Conservation (phyloP, 106 monocot species). For the Allium cepa region DNA sequence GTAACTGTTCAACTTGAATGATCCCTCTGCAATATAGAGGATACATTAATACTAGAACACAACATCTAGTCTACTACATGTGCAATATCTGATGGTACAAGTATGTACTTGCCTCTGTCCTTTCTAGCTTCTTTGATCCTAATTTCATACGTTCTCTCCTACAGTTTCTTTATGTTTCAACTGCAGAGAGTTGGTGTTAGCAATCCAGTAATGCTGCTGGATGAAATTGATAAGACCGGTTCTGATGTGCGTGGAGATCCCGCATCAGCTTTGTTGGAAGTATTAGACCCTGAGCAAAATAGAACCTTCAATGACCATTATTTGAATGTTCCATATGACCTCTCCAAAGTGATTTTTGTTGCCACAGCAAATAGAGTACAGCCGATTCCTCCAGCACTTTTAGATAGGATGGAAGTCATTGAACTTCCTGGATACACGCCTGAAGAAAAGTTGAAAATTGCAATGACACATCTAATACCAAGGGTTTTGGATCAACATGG, state of each 20-base stretch:
- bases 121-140: no score
- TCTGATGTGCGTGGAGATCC: conserved; percentile 99
- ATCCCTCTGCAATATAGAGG: no score
- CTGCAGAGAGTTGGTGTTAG: conserved; percentile 82
- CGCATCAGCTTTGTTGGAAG: conserved; percentile 91
- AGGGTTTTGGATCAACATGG: conserved; percentile 95
- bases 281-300: conserved; percentile 99
- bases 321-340: conserved; percentile 96
- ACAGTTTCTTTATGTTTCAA: conserved; percentile 2
- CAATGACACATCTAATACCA: conserved; percentile 83
- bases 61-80: no score
- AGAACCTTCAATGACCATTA: conserved; percentile 97
- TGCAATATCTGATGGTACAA: no score
- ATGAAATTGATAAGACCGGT: conserved; percentile 99
- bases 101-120: no score
- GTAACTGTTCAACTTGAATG: no score
- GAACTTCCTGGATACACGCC: conserved; percentile 97
- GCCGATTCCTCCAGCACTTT: conserved; percentile 88
- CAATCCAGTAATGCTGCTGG: conserved; percentile 98
- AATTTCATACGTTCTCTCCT: not conserved
- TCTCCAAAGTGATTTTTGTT: conserved; percentile 96
- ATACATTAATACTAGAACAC: no score
- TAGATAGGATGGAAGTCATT: conserved; percentile 99
- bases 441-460: conserved; percentile 96
- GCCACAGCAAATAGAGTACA: conserved; percentile 92